phyloP scores from a whole-genome alignment of 371 early-diverging fungal genomes.

The Saksenaea oblongispora region DNA sequence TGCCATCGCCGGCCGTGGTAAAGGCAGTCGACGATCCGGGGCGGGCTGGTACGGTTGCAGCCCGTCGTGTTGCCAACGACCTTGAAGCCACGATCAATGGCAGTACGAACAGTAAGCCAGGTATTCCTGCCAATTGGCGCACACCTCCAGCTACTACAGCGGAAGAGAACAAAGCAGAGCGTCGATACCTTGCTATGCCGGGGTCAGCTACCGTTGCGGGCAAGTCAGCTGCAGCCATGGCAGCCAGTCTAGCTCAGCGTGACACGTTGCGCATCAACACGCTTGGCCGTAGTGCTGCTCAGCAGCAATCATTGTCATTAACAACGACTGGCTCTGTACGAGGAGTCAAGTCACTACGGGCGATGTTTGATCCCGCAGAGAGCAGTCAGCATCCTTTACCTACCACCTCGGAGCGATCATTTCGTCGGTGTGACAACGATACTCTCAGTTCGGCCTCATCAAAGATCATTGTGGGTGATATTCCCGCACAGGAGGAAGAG shows the following conservation, averaged over 20 bases:
- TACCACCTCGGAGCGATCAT: no score
- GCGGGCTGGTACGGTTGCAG: neutral
- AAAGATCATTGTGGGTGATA: neutral
- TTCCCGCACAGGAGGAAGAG: neutral
- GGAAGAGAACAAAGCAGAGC: neutral
- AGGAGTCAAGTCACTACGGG: neutral
- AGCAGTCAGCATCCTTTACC: neutral
- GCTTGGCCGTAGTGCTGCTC: slow-evolving; percentile 1
- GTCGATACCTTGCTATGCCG: slow-evolving; percentile 1
- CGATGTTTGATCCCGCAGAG: slow-evolving; percentile 1
- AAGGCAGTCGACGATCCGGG: neutral
- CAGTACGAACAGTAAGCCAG: neutral
- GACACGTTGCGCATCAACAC: slow-evolving; percentile 11
- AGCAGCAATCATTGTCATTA: neutral
- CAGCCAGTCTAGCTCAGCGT: neutral
- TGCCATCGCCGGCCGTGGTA: neutral
- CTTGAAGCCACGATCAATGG: neutral
- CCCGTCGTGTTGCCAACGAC: neutral
- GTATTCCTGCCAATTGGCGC: neutral
- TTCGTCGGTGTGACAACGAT: no score
- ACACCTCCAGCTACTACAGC: slow-evolving; percentile 1
- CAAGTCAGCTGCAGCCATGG: neutral
- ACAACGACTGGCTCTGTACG: neutral
- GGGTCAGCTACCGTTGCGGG: slow-evolving; percentile 19
- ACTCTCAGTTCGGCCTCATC: no score